A percentile compares a stretch with the other conserved stretches of the same genome.
These are phyloP conservation scores for Trichoderma sp. DNA, from an alignment of 2,329 filamentous ascomycete species.

Conservation along the genomic window DNA sequence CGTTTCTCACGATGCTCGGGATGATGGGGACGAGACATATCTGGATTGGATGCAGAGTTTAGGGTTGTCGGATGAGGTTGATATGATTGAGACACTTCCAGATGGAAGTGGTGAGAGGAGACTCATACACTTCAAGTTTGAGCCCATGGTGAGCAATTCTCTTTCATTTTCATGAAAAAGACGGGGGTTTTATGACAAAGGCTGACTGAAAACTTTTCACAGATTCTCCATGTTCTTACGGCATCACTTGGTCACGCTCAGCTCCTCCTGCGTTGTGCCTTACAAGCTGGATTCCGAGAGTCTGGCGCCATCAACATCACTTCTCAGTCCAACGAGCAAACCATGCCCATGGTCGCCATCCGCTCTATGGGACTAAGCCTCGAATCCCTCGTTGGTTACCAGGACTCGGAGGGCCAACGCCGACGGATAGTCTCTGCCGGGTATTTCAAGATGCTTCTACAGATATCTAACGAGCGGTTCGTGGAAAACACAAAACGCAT, in stretches of 20 bases:
- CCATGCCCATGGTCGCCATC: constrained; percentile 75
- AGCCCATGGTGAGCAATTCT: constrained; percentile 75
- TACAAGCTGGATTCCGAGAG: constrained; percentile 84
- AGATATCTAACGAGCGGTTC: constrained; percentile 73
- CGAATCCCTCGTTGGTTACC: constrained; percentile 72
- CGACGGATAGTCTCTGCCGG: constrained; percentile 58
- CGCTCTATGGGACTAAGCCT: constrained; percentile 79
- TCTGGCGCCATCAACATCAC: constrained; percentile 74
- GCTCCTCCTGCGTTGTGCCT: constrained; percentile 68
- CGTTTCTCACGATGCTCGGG: constrained; percentile 73
- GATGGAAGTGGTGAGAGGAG: constrained; percentile 32
- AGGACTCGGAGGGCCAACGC: constrained; percentile 37
- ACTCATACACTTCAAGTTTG: constrained; percentile 84
- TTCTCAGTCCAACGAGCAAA: constrained; percentile 33
- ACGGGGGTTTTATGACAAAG: not conserved
- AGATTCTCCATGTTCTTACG: constrained; percentile 88
- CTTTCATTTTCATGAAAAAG: not conserved
- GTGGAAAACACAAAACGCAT: constrained; percentile 66
- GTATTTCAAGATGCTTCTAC: constrained; percentile 66
- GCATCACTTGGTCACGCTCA: constrained; percentile 75
- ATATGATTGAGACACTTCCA: not conserved
- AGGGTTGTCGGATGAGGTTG: constrained; percentile 25
- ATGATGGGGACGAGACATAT: not conserved
- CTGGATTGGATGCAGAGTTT: constrained; percentile 35
- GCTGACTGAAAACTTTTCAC: not conserved